Conservation (phyloP, 2,329 filamentous ascomycete species). For the Aspergillus terreus region DNA sequence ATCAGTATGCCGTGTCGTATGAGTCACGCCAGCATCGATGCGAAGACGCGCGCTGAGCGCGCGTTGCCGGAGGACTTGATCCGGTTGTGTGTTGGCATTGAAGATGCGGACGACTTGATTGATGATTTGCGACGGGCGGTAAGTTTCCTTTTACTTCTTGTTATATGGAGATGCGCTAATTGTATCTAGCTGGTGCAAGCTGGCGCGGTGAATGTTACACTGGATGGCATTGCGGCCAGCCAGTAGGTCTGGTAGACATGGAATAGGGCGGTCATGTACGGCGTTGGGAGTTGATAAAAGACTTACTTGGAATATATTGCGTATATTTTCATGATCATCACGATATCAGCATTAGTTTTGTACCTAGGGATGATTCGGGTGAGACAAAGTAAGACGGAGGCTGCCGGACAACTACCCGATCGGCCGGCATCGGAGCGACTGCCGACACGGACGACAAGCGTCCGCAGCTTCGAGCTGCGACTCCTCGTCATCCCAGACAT, state of each 20-base stretch:
- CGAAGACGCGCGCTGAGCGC: conserved; percentile 82
- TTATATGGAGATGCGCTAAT: conserved; percentile 3
- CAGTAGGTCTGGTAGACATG: neutral
- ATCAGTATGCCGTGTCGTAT: conserved; percentile 99
- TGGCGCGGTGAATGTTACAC: conserved; percentile 80
- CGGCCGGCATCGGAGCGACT: conserved; percentile 28
- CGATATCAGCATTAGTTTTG: too few species aligned
- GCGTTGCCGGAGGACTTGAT: conserved; percentile 97
- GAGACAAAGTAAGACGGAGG: neutral
- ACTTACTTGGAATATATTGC: too few species aligned
- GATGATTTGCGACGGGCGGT: conserved; percentile 89
- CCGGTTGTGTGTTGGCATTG: conserved; percentile 90
- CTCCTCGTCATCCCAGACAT: neutral
- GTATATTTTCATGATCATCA: neutral
- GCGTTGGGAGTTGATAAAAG: conserved; percentile 2
- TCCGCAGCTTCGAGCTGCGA: conserved; percentile 10
- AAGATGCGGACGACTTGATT: conserved; percentile 85
- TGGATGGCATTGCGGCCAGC: conserved; percentile 73
- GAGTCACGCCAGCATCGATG: conserved; percentile 98
- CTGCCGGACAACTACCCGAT: neutral
- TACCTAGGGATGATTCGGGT: too few species aligned
- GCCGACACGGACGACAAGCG: conserved; percentile 23
- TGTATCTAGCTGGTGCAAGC: conserved; percentile 75
- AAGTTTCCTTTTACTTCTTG: conserved; percentile 44
- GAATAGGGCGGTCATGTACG: neutral